Conservation (phyloP, 2,329 filamentous ascomycete species). For the Botrytis pseudocinerea region DNA sequence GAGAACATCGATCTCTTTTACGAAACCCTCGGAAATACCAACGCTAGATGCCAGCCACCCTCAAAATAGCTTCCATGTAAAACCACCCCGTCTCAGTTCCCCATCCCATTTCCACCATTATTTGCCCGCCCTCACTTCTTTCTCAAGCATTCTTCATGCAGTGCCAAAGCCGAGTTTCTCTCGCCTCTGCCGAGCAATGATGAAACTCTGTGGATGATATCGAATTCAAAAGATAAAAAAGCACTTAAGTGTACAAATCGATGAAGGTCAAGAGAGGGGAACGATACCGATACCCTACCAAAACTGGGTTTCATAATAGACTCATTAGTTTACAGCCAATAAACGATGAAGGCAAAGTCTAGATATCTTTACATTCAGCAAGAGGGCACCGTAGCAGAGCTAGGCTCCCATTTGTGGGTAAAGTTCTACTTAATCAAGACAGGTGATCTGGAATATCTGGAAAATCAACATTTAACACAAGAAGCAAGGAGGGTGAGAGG, state of each 20-base stretch:
- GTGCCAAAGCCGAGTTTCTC: not conserved
- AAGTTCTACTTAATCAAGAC: not conserved
- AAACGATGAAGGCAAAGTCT: not conserved
- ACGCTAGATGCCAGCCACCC: too few species aligned
- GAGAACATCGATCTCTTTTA: not conserved
- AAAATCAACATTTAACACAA: not conserved
- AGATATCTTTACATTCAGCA: not conserved
- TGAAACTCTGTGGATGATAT: not conserved
- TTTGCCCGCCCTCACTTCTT: not conserved
- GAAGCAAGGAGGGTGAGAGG: not conserved
- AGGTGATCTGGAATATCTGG: not conserved
- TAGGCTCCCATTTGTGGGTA: not conserved
- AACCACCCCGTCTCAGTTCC: not conserved
- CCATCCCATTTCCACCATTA: not conserved
- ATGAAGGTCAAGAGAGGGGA: not conserved
- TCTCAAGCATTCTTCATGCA: not conserved
- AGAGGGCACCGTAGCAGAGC: accelerated
- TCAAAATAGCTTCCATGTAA: not conserved
- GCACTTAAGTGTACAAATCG: not conserved
- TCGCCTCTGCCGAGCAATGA: not conserved
- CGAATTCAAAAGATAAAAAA: accelerated
- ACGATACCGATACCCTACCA: not conserved
- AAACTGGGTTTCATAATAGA: not conserved
- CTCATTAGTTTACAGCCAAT: not conserved
- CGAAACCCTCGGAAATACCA: not conserved